These are phyloP conservation scores for Trichoderma reesei DNA, from an alignment of 495 filamentous ascomycete species.

Conservation along the genomic window DNA sequence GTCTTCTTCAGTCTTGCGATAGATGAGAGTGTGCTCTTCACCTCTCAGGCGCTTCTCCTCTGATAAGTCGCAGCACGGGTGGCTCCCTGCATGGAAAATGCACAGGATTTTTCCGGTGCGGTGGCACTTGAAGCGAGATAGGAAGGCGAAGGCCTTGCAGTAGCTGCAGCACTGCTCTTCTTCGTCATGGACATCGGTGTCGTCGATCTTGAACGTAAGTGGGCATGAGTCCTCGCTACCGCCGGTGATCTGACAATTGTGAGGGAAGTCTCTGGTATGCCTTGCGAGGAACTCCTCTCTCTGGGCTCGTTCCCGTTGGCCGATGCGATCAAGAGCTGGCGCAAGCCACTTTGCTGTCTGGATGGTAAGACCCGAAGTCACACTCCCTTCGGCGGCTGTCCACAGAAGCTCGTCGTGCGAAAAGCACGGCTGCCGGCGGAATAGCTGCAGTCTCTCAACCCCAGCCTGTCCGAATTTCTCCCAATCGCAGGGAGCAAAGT, in stretches of 20 bases:
- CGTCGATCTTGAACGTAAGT: slow-evolving; percentile 42
- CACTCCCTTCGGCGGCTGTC: slow-evolving; percentile 59
- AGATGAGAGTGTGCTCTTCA: slow-evolving; percentile 56
- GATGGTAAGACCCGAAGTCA: slow-evolving; percentile 68
- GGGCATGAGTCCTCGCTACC: slow-evolving; percentile 33
- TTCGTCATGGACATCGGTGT: slow-evolving; percentile 73
- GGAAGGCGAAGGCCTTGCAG: slow-evolving; percentile 87
- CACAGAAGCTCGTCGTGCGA: slow-evolving; percentile 95
- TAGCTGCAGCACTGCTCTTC: slow-evolving; percentile 73
- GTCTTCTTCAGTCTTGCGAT: slow-evolving; percentile 63
- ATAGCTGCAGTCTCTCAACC: slow-evolving; percentile 76
- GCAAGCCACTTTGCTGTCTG: slow-evolving; percentile 91
- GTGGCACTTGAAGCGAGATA: slow-evolving; percentile 80
- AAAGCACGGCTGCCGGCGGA: slow-evolving; percentile 88
- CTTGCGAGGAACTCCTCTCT: slow-evolving; percentile 56
- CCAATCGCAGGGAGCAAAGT: slow-evolving; percentile 96
- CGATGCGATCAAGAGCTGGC: slow-evolving; percentile 71
- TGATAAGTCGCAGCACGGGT: slow-evolving; percentile 64
- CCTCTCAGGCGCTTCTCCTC: slow-evolving; percentile 51
- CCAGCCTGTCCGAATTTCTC: slow-evolving; percentile 84
- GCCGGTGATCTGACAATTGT: slow-evolving; percentile 31
- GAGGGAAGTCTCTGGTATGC: slow-evolving; percentile 44
- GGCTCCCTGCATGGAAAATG: slow-evolving; percentile 63
- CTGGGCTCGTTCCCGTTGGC: slow-evolving; percentile 58
- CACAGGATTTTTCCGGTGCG: slow-evolving; percentile 70